A percentile compares a stretch with the other conserved stretches of the same genome.
Conservation (phyloP, 164 flowering plant species). For the Tetracentron sinense region DNA sequence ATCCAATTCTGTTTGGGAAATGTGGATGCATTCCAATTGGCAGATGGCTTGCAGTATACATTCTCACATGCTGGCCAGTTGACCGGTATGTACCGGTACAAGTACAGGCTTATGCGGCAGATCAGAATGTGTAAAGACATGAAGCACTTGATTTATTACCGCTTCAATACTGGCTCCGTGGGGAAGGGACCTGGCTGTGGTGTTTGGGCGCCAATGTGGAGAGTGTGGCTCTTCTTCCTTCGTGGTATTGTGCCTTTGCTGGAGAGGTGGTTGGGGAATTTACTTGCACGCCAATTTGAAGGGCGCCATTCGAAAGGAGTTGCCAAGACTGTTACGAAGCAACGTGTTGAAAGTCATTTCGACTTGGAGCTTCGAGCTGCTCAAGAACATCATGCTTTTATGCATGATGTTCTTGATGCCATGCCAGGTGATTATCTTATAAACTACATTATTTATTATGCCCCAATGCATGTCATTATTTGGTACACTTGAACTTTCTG, state of each 20-base stretch:
- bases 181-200: constrained; percentile 99
- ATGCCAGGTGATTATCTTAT: constrained; percentile 71
- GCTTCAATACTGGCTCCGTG: constrained; percentile 98
- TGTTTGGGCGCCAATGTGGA: constrained; percentile 99
- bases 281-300: constrained; percentile 96
- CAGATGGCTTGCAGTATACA: constrained; percentile 96
- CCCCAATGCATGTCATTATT: too few species aligned
- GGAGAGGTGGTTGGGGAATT: constrained; percentile 95
- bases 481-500: background rate
- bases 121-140: constrained; percentile 98
- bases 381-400: too few species aligned
- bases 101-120: constrained; percentile 94
- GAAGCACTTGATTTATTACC: constrained; percentile 95
- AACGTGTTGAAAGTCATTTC: constrained; percentile 98
- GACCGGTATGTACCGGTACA: constrained; percentile 99
- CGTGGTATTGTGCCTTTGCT: constrained; percentile 96
- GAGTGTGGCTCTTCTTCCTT: constrained; percentile 98
- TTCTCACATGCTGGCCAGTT: constrained; percentile 99
- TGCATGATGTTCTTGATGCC: constrained; percentile 99
- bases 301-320: constrained; percentile 99
- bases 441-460: background rate
- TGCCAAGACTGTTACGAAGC: constrained; percentile 99
- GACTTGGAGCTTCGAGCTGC: constrained; percentile 99
- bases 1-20: constrained; percentile 96
- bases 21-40: constrained; percentile 98